A percentile compares a stretch with the other conserved stretches of the same genome.
phyloP scores from a whole-genome alignment of 2,329 filamentous ascomycete species.

The Bipolaris sorokiniana region DNA sequence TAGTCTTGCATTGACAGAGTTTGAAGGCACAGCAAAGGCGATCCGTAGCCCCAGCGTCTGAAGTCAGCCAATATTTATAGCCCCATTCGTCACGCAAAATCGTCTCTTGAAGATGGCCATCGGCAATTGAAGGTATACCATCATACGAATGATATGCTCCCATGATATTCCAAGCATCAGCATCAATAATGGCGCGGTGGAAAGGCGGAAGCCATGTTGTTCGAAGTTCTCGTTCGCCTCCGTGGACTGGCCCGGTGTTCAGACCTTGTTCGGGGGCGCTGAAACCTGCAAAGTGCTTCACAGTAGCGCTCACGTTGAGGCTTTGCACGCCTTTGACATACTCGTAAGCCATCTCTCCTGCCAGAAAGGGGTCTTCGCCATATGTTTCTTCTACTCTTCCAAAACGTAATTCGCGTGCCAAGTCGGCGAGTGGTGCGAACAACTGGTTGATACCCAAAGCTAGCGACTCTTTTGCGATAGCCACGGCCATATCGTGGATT shows the following conservation, averaged over 20 bases:
- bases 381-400: conserved; percentile 77
- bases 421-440: conserved; percentile 72
- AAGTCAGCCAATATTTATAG: conserved; percentile 71
- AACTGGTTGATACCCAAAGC: conserved; percentile 75
- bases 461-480: conserved; percentile 69
- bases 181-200: conserved; percentile 74
- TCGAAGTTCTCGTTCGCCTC: conserved; percentile 61
- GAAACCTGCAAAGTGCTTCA: conserved; percentile 78
- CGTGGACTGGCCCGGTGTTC: conserved; percentile 68
- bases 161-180: conserved; percentile 72
- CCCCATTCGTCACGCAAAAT: conserved; percentile 76
- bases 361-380: conserved; percentile 71
- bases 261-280: conserved; percentile 73
- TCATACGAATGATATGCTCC: conserved; percentile 77
- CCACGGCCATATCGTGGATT: conserved; percentile 68
- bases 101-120: conserved; percentile 67
- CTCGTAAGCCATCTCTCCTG: conserved; percentile 70
- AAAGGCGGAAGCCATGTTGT: conserved; percentile 65
- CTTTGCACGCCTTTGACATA: conserved; percentile 68
- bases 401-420: conserved; percentile 73
- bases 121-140: conserved; percentile 70
- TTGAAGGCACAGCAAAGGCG: conserved; percentile 68
- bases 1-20: conserved; percentile 60
- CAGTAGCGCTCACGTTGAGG: conserved; percentile 70
- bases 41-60: conserved; percentile 74